Conservation (phyloP, 108 stramenopile species). For the Pseudonitzschia pungens region DNA sequence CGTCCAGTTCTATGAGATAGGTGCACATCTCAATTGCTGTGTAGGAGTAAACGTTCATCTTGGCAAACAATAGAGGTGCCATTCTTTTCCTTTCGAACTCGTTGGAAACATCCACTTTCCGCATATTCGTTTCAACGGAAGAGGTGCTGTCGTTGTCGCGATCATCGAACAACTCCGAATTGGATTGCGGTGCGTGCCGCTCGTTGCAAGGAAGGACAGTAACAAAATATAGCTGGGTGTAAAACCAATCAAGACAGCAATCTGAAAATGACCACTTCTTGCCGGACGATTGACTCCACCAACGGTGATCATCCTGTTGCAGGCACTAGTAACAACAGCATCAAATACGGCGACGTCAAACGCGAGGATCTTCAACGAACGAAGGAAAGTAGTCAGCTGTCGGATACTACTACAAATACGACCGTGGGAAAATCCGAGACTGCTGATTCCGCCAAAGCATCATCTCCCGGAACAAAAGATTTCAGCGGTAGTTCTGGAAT, state of each 20-base stretch:
- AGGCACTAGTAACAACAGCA: background rate
- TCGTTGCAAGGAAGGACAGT: background rate
- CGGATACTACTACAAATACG: background rate
- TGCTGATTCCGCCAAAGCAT: background rate
- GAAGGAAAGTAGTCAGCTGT: background rate
- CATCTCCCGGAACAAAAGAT: background rate
- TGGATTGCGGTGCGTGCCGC: background rate
- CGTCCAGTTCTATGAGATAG: background rate
- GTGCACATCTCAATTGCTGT: constrained; percentile 6
- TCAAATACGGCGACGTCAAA: background rate
- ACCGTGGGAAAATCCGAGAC: background rate
- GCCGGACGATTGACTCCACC: background rate
- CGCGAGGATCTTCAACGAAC: background rate
- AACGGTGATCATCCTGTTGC: background rate
- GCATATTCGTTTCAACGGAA: background rate
- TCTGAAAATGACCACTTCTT: background rate
- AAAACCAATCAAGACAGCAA: background rate
- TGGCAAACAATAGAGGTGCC: background rate
- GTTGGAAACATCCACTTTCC: background rate
- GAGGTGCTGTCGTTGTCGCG: background rate
- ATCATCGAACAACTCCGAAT: background rate
- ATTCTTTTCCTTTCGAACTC: background rate
- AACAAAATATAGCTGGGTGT: background rate
- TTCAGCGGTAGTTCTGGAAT: background rate
- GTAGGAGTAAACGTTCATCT: background rate